Evolutionary conservation across 768 basidiomycete genomes (phyloP).

Genomic region (Trametes cinnabarina): DNA sequence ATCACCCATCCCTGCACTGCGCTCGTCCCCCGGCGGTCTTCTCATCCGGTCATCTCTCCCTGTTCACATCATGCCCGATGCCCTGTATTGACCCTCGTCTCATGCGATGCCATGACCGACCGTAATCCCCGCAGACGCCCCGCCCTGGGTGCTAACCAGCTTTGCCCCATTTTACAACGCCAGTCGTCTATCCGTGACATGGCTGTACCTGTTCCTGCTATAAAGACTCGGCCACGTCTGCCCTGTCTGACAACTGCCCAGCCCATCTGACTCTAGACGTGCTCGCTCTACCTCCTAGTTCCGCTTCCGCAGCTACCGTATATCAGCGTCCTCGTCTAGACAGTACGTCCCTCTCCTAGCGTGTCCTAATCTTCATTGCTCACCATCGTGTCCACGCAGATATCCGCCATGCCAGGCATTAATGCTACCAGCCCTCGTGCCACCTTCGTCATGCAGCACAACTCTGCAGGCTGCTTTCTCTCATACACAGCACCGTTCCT

Average conservation of each 20-base stretch:
- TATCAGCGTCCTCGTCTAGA: not conserved
- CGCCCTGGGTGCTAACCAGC: not conserved
- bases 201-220: constrained; percentile 13
- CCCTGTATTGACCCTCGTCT: constrained; percentile 3
- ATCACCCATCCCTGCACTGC: constrained; percentile 2
- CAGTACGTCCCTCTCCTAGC: not conserved
- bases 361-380: not conserved
- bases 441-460: constrained; percentile 38
- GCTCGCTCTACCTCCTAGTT: not conserved
- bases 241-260: not conserved
- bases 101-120: constrained; percentile 5
- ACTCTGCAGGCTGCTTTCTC: constrained; percentile 41
- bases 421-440: constrained; percentile 24
- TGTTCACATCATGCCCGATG: constrained; percentile 15
- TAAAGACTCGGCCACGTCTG: constrained; percentile 7
- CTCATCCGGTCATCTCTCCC: constrained; percentile 5
- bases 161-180: constrained; percentile 10
- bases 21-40: constrained; percentile 8
- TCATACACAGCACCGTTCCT: constrained; percentile 41
- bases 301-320: not conserved
- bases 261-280: not conserved
- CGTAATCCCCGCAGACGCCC: constrained; percentile 12
- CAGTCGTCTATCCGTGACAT: constrained; percentile 13
- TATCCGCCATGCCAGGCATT: constrained; percentile 33
- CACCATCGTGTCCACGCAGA: not conserved